Base-by-base conservation (phyloP, 495 filamentous ascomycete species). In the Pseudomonodictys pantanalensis region DNA sequence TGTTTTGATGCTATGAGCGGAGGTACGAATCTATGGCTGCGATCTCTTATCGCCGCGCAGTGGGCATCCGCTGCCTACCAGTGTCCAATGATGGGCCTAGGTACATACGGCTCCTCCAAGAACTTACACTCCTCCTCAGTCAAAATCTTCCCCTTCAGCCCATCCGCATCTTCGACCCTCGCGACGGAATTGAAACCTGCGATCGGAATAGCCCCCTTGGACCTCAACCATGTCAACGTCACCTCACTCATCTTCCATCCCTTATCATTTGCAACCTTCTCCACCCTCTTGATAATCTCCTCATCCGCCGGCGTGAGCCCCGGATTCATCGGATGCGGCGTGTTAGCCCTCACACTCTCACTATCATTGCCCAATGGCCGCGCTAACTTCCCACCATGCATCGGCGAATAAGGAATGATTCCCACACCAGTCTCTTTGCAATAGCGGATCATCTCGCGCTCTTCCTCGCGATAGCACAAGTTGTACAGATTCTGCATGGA, bases 401-500 rank as follows among this genome's bases (percentile, higher is more conserved):
- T 29, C 23, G n/a, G 55, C 45, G 12, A 58, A 17, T 45, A 49
- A 58, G 57, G 57, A 25, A 50, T 41, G 6, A 58, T 20, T 15
- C 45, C 56, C 8, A 58, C 44, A 15, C 68, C 68, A 20, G 61
- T 62, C n/a, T 60, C 57, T 3, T 62, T 49, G 57, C 68, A 70
- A 43, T 50, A 65, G 2, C 24, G 51, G 18, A 51, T 65, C 62
- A 66, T 68, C 54, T 68, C 68, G 20, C 68, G 42, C 50, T 57
- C 80, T 68, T 85, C 80, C 52, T 85, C 81, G 30, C 82, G 80
- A 53, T 77, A 76, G 26, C 81, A 58, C 2, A 83, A 73, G 55
- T 79, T 81, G 66, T 84, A 75, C 69, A 76, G 79, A 66, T 79
- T 79, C 48, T 83, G 80, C 81, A 83, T 83, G 33, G 68, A 74